Percentiles rank a stretch among this genome's conserved stretches.
These are phyloP conservation scores for Berberis thunbergii DNA, from an alignment of 164 flowering plant species.

Conservation along the genomic window DNA sequence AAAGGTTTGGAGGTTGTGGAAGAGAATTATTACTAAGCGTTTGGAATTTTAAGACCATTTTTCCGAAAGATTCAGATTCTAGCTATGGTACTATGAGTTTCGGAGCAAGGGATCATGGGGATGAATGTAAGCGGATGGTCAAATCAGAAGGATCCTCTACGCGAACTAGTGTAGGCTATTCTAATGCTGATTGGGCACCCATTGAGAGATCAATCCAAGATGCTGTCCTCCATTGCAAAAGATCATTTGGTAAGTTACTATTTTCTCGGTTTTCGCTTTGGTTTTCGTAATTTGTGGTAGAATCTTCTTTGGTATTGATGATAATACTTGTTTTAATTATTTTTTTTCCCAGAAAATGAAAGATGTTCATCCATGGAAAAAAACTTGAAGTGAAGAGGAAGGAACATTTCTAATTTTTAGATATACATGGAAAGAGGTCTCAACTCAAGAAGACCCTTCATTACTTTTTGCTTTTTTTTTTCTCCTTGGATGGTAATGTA, in stretches of 20 bases:
- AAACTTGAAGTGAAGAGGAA: no score
- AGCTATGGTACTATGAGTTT: background rate
- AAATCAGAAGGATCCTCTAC: background rate
- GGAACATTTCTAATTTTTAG: no score
- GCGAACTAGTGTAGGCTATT: background rate
- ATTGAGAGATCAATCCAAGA: constrained; percentile 3
- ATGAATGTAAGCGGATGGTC: background rate
- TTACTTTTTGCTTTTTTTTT: no score
- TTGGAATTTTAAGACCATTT: background rate
- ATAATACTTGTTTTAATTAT: no score
- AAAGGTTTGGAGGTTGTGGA: background rate
- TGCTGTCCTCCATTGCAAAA: constrained; percentile 5
- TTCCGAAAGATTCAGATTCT: background rate
- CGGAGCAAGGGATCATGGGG: background rate
- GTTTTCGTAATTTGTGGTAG: background rate
- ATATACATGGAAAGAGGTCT: no score
- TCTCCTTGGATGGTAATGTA: no score
- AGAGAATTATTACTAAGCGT: background rate
- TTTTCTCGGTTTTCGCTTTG: background rate
- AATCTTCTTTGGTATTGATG: background rate
- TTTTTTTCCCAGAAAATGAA: no score
- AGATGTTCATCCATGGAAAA: no score
- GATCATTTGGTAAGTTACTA: background rate
- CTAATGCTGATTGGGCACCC: background rate
- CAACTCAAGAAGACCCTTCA: no score